Evolutionary conservation across 2,329 filamentous ascomycete genomes (phyloP), one percentile per base, ranked within the genome.

Genomic region (Phyllosticta capitalensis): DNA sequence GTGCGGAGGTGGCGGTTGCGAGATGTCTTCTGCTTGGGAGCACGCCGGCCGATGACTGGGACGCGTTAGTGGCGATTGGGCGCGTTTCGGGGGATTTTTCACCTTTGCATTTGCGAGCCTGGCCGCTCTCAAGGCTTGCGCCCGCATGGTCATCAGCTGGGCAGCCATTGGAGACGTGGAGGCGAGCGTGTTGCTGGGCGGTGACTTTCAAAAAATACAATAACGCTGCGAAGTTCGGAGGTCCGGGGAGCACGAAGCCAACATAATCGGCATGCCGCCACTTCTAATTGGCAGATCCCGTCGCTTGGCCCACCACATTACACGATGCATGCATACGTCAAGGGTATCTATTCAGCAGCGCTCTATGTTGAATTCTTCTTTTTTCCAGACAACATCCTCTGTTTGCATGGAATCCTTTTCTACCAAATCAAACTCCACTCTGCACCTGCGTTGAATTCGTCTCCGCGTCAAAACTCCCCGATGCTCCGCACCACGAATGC

Each of bases 101-200:
- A 73, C 71, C 65, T 68, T 69, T 63, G 65, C 66, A 63, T 67
- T 68, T 57, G 65, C 65, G 61, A 65, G 62, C 64, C 69, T 68
- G 50, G 69, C 65, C 24, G 65, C 65, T 63, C 68, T 64, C 52
- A 73, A 61, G 56, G 69, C 64, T 60, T 71, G 68, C 57, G 66
- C 66, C 68, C 70, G 68, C 71, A 73, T 72, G 54, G 64, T 71
- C 48, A 61, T 53, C 28, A 54, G 53, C 51, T 60, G 58, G 50
- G 53, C 54, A 52, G 58, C 58, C 58, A 60, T 60, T 60, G 58
- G 58, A 38, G 53, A 54, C 48, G 26, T 53, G 49, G 45, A 12
- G 30, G 28, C 53, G 57, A 55, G 57, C 52, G 49, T 12, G 26
- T 14, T 30, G 57, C 22, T 38, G 53, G 57, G 52, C 28, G 48